Percentiles rank a stretch among this genome's conserved stretches.
phyloP scores from a whole-genome alignment of 495 filamentous ascomycete species.

The Tuber umbilicatum region DNA sequence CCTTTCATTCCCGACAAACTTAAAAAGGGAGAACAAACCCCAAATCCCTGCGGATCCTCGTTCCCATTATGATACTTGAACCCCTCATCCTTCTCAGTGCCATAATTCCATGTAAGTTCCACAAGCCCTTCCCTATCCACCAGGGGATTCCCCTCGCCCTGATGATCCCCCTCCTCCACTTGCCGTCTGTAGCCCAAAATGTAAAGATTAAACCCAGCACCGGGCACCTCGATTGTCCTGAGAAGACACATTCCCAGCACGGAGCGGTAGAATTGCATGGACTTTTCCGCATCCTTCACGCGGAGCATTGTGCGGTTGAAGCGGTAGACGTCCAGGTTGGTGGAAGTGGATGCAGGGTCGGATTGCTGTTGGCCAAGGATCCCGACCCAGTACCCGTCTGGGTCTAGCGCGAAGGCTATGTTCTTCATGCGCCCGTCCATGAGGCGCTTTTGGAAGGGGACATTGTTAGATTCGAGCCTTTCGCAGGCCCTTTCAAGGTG shows the following conservation, averaged over 20 bases:
- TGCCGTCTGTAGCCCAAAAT: constrained; percentile 69
- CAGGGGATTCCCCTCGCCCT: constrained; percentile 51
- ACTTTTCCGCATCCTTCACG: constrained; percentile 79
- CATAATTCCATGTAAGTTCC: constrained; percentile 94
- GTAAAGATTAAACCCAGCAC: constrained; percentile 77
- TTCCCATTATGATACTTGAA: constrained; percentile 93
- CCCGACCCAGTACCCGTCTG: constrained; percentile 78
- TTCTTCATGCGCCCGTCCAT: constrained; percentile 78
- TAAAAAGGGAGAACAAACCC: constrained; percentile 40
- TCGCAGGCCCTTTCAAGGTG: constrained; percentile 84
- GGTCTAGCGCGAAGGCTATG: constrained; percentile 89
- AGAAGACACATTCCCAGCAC: constrained; percentile 79
- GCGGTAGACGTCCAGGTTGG: constrained; percentile 22
- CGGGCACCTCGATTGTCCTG: constrained; percentile 62
- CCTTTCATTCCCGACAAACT: constrained; percentile 1
- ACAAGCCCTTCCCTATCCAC: constrained; percentile 73
- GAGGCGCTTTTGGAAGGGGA: constrained; percentile 89
- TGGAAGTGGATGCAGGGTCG: constrained; percentile 48
- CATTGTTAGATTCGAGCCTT: constrained; percentile 80
- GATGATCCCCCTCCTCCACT: constrained; percentile 38
- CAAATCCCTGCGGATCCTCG: constrained; percentile 83
- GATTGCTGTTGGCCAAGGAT: constrained; percentile 49
- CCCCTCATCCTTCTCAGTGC: constrained; percentile 78
- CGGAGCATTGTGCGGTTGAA: constrained; percentile 88
- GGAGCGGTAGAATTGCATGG: constrained; percentile 83